Percentiles rank a stretch among this genome's conserved stretches.
phyloP scores from a whole-genome alignment of 2,329 filamentous ascomycete genomes.

The Sporothrix phasma region DNA sequence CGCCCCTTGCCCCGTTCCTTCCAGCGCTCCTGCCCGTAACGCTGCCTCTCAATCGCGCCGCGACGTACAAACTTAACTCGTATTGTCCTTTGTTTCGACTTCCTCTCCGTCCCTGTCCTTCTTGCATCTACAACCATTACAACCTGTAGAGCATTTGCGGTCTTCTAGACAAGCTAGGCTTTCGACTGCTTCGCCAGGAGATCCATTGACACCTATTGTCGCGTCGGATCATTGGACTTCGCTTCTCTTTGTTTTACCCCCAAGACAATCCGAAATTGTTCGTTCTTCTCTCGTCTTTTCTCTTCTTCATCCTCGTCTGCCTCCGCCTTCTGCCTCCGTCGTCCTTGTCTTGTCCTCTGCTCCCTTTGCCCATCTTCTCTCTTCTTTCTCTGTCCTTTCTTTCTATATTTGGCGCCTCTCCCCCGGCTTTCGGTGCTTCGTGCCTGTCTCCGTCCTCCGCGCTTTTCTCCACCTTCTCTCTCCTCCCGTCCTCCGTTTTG shows the following conservation, averaged over 20 bases:
- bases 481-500: neutral
- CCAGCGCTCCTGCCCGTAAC: neutral
- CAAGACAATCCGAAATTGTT: constrained; percentile 15
- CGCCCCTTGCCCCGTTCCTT: neutral
- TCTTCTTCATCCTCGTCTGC: constrained; percentile 18
- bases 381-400: neutral
- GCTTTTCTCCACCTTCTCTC: neutral
- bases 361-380: constrained; percentile 28
- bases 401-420: neutral
- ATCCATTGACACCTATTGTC: neutral
- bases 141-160: neutral
- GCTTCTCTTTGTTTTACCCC: neutral
- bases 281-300: constrained; percentile 16
- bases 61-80: neutral
- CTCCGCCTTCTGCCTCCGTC: neutral
- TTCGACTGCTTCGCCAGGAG: neutral
- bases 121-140: constrained; percentile 1
- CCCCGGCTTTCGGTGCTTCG: constrained; percentile 16
- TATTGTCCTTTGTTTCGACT: neutral
- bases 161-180: neutral
- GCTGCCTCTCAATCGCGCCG: constrained; percentile 8
- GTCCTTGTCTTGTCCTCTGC: neutral
- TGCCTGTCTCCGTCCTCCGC: neutral
- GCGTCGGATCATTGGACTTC: neutral
- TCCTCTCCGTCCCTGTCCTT: neutral